phyloP scores from a whole-genome alignment of 179 eudicot genomes.

The Corrigiola litoralis region DNA sequence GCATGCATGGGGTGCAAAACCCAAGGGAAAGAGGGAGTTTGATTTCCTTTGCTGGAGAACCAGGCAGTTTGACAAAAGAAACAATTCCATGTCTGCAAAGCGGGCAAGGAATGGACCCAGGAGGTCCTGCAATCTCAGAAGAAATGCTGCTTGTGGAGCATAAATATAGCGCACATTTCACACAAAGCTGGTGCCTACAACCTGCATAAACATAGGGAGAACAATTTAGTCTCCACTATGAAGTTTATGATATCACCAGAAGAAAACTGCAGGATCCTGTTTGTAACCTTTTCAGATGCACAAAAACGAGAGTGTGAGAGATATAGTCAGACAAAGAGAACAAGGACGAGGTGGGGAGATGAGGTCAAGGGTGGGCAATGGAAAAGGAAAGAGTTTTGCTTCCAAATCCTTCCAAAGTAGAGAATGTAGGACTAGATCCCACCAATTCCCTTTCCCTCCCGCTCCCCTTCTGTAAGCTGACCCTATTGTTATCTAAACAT shows the following conservation, averaged over 20 bases:
- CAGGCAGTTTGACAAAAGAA: slow-evolving; percentile 60
- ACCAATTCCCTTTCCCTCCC: no score
- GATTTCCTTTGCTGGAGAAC: slow-evolving; percentile 53
- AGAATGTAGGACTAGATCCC: no score
- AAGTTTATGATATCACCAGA: not conserved
- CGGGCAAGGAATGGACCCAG: slow-evolving; percentile 92
- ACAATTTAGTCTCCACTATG: not conserved
- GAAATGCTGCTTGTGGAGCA: slow-evolving; percentile 74
- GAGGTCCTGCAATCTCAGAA: slow-evolving; percentile 60
- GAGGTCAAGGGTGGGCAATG: no score
- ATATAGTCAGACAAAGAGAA: no score
- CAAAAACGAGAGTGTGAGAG: no score
- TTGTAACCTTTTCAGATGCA: no score
- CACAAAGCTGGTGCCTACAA: slow-evolving; percentile 81
- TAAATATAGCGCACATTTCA: slow-evolving; percentile 81
- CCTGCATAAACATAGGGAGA: slow-evolving; percentile 38
- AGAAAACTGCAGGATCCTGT: no score
- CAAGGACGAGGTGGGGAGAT: no score
- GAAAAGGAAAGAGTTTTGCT: no score
- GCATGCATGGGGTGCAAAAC: slow-evolving; percentile 88
- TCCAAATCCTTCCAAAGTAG: no score
- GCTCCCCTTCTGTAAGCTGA: no score
- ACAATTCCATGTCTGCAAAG: slow-evolving; percentile 73
- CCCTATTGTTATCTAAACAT: no score
- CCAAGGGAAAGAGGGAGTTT: slow-evolving; percentile 62